These are phyloP conservation scores for Leccinum disarticulatum DNA, from an alignment of 768 basidiomycete species.

Conservation along the genomic window DNA sequence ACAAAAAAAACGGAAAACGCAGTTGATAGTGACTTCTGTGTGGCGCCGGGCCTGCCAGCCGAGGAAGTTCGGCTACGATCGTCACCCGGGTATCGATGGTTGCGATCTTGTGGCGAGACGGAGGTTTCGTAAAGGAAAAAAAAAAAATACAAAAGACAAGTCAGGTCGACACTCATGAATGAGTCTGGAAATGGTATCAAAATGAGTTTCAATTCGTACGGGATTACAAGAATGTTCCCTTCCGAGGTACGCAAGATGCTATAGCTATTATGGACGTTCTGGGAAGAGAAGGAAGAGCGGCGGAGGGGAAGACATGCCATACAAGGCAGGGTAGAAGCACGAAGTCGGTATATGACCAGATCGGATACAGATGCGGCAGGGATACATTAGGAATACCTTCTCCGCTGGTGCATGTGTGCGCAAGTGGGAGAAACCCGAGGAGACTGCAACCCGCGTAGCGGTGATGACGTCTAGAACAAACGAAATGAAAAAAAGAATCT, in stretches of 20 bases:
- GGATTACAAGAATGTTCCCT: constrained; percentile 20
- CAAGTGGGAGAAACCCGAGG: constrained; percentile 20
- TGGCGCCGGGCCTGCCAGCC: constrained; percentile 5
- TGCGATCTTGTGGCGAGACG: constrained; percentile 10
- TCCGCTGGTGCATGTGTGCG: constrained; percentile 19
- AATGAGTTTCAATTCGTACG: constrained; percentile 23
- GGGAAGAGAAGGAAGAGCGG: constrained; percentile 10
- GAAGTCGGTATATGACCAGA: constrained; percentile 17
- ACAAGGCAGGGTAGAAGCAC: constrained; percentile 16
- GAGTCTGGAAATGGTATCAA: constrained; percentile 15
- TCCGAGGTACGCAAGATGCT: constrained; percentile 8
- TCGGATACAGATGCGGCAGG: constrained; percentile 22
- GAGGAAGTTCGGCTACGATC: constrained; percentile 8
- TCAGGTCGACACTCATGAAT: constrained; percentile 12
- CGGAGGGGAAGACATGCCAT: constrained; percentile 10
- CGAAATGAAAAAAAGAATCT: constrained; percentile 19
- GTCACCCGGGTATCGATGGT: constrained; percentile 3
- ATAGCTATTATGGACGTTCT: constrained; percentile 7
- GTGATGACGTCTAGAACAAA: constrained; percentile 24
- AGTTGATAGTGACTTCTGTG: background rate
- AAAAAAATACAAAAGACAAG: background rate
- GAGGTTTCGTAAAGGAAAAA: constrained; percentile 7
- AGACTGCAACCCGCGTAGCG: constrained; percentile 23
- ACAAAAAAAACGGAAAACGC: background rate
- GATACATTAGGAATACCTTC: constrained; percentile 25